A percentile compares a stretch with the other conserved stretches of the same genome.
These are phyloP conservation scores for Amanita exitialis DNA, from an alignment of 768 basidiomycete genomes.

Conservation along the genomic window DNA sequence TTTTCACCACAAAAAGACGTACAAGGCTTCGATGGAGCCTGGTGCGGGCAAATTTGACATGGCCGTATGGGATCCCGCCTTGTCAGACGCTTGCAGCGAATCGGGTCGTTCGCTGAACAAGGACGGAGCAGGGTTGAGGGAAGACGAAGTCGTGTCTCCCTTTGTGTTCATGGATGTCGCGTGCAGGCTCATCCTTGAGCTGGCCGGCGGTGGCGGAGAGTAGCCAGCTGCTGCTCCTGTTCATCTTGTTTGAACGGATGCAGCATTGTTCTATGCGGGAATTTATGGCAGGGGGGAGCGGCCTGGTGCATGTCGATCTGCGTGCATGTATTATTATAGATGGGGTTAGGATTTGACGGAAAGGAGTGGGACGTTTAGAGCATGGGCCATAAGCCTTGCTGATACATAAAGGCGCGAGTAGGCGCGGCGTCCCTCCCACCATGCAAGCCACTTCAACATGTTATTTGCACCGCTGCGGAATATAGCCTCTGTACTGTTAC, in stretches of 20 bases:
- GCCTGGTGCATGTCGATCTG: background rate
- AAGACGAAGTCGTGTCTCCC: constrained; percentile 71
- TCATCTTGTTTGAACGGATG: background rate
- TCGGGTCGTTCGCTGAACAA: constrained; percentile 46
- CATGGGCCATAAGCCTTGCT: background rate
- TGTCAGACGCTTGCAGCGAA: constrained; percentile 46
- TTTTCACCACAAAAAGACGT: constrained; percentile 96
- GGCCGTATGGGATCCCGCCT: constrained; percentile 34
- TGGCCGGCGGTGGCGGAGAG: constrained; percentile 54
- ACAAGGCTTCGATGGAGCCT: constrained; percentile 59
- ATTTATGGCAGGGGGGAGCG: background rate
- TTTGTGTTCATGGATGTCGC: constrained; percentile 97
- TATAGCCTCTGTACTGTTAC: background rate
- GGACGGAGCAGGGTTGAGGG: constrained; percentile 26
- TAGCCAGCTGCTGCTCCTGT: constrained; percentile 5
- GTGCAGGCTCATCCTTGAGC: constrained; percentile 85
- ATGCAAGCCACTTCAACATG: background rate
- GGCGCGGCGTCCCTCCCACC: background rate
- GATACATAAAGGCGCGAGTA: background rate
- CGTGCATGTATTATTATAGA: constrained; percentile 5
- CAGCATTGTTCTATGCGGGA: background rate
- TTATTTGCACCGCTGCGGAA: background rate
- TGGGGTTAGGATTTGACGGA: background rate
- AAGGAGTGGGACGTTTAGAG: background rate
- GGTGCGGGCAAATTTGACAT: constrained; percentile 69